Conservation (phyloP, 2,329 filamentous ascomycete species). For the Chaetomium strumarium region DNA sequence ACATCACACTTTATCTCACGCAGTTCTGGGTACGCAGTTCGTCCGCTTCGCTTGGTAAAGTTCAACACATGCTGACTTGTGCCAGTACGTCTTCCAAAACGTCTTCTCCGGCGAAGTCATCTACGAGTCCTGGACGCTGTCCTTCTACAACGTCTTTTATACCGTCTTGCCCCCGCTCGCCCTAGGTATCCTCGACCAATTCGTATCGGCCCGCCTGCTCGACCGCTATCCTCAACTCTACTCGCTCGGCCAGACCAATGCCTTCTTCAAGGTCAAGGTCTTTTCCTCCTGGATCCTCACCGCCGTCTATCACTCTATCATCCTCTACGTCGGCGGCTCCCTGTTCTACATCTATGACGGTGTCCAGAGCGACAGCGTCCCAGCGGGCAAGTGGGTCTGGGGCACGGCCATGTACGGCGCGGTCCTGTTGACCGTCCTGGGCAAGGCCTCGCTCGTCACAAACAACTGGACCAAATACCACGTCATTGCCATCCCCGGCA, state of each 20-base stretch:
- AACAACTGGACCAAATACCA: conserved; percentile 99
- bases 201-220: conserved; percentile 85
- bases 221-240: conserved; percentile 97
- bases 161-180: conserved; percentile 90
- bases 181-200: conserved; percentile 95
- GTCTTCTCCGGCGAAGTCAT: conserved; percentile 96
- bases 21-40: conserved; percentile 81
- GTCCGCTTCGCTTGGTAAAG: neutral
- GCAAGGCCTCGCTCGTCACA: conserved; percentile 89
- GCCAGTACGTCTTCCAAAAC: conserved; percentile 92
- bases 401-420: conserved; percentile 91
- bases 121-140: conserved; percentile 98
- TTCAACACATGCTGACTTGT: conserved; percentile 25
- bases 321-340: conserved; percentile 82
- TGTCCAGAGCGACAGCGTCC: conserved; percentile 69
- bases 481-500: conserved; percentile 89
- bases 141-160: conserved; percentile 98
- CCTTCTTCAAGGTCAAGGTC: conserved; percentile 88
- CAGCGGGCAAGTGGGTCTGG: conserved; percentile 96
- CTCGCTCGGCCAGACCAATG: conserved; percentile 82
- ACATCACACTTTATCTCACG: conserved; percentile 96
- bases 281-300: conserved; percentile 92
- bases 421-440: conserved; percentile 85
- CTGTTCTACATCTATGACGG: conserved; percentile 79
- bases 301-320: conserved; percentile 89